phyloP scores from a whole-genome alignment of 495 filamentous ascomycete genomes.

The Filosporella fistucella region DNA sequence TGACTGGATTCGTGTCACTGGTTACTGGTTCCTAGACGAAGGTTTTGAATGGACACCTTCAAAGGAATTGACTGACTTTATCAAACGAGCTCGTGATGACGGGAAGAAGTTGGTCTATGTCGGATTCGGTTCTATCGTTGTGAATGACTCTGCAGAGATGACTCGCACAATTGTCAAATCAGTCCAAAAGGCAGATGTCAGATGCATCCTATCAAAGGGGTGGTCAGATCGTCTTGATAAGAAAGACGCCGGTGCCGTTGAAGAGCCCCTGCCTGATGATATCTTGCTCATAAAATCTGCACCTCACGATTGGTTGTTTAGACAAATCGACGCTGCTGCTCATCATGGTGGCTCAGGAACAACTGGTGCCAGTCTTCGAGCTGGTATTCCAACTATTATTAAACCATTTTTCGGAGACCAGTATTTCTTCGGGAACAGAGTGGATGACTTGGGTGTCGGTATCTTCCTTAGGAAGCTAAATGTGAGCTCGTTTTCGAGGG shows the following conservation, averaged over 20 bases:
- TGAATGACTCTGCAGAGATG: constrained; percentile 83
- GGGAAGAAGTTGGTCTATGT: constrained; percentile 94
- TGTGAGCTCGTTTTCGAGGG: constrained; percentile 70
- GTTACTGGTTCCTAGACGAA: constrained; percentile 96
- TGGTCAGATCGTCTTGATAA: constrained; percentile 86
- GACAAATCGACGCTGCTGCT: constrained; percentile 87
- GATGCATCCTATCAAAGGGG: constrained; percentile 95
- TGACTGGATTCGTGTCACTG: constrained; percentile 95
- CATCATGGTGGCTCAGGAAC: constrained; percentile 96
- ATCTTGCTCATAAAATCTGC: constrained; percentile 87
- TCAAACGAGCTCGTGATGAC: constrained; percentile 70
- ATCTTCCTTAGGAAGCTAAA: constrained; percentile 88
- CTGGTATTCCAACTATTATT: constrained; percentile 90
- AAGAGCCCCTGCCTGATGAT: constrained; percentile 71
- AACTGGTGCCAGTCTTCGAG: constrained; percentile 88
- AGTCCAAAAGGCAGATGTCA: constrained; percentile 85
- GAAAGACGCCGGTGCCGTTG: constrained; percentile 38
- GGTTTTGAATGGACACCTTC: constrained; percentile 57
- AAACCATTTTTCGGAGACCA: constrained; percentile 98
- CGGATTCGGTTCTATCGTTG: constrained; percentile 93
- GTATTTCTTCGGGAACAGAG: constrained; percentile 86
- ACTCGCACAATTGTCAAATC: constrained; percentile 88
- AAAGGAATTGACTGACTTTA: constrained; percentile 71
- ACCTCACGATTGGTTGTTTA: constrained; percentile 96
- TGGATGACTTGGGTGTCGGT: constrained; percentile 91